phyloP scores from a whole-genome alignment of 257 asterid genomes.

The Solanum paucissectum region DNA sequence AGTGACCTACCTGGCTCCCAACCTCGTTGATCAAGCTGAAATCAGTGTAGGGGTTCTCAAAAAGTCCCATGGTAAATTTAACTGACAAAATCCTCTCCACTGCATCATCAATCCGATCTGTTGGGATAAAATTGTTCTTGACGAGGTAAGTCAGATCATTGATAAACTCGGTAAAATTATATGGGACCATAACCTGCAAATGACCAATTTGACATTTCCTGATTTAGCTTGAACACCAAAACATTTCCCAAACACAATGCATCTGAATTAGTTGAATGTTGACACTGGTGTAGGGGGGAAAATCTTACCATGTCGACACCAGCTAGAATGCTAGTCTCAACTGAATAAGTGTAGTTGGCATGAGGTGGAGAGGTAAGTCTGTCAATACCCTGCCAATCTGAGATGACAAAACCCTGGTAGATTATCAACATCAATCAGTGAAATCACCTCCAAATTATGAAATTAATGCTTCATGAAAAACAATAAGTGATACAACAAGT shows the following conservation, averaged over 20 bases:
- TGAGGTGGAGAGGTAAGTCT: conserved; percentile 67
- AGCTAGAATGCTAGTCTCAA: conserved; percentile 62
- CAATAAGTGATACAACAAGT: not conserved
- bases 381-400: conserved; percentile 87
- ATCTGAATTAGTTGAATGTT: not conserved
- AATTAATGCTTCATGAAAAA: not conserved
- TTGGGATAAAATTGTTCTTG: conserved; percentile 46
- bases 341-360: conserved; percentile 70
- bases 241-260: not conserved
- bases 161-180: conserved; percentile 66
- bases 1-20: conserved; percentile 57
- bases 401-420: conserved; percentile 78
- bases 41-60: conserved; percentile 80
- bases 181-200: conserved; percentile 72
- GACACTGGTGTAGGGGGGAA: conserved; percentile 1
- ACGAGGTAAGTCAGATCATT: conserved; percentile 57
- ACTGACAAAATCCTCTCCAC: conserved; percentile 63
- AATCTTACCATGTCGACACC: conserved; percentile 73
- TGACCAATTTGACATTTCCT: conserved; percentile 4
- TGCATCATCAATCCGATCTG: conserved; percentile 79
- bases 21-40: conserved; percentile 60
- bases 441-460: not conserved
- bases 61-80: conserved; percentile 83
- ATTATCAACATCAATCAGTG: not conserved
- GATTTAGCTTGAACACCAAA: not conserved